Evolutionary conservation across 805 yeast species (phyloP).

Genomic region (Nakazawaea siamensis): DNA sequence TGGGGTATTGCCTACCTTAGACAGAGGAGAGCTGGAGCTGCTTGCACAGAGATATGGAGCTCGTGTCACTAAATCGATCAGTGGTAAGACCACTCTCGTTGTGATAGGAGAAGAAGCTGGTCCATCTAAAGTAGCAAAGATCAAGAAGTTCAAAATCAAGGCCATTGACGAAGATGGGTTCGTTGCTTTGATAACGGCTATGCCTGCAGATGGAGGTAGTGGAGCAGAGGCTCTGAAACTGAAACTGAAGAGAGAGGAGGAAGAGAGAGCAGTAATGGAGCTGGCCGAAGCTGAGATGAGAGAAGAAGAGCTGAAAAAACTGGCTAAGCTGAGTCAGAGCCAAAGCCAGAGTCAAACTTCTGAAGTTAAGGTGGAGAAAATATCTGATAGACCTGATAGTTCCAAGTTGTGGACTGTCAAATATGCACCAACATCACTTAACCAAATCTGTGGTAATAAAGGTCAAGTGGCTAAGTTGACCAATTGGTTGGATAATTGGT

Average conservation of each 20-base stretch:
- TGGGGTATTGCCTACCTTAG: slow-evolving; percentile 74
- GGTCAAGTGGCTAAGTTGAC: slow-evolving; percentile 57
- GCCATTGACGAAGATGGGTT: slow-evolving; percentile 87
- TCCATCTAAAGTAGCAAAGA: slow-evolving; percentile 83
- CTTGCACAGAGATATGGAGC: slow-evolving; percentile 87
- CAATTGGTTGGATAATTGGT: slow-evolving; percentile 78
- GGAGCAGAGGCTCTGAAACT: slow-evolving; percentile 76
- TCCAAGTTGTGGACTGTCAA: slow-evolving; percentile 87
- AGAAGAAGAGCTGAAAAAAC: slow-evolving; percentile 22
- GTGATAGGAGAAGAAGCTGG: slow-evolving; percentile 96
- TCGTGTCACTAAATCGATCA: slow-evolving; percentile 76
- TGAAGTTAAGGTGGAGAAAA: slow-evolving; percentile 14
- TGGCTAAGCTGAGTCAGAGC: not conserved
- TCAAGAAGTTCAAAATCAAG: slow-evolving; percentile 63
- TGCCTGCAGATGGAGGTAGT: slow-evolving; percentile 91
- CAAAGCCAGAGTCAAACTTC: not conserved
- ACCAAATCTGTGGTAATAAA: slow-evolving; percentile 89
- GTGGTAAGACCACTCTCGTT: slow-evolving; percentile 78
- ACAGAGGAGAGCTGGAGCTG: slow-evolving; percentile 67
- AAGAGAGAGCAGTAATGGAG: slow-evolving; percentile 47
- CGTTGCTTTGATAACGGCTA: slow-evolving; percentile 54
- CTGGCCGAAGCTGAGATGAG: slow-evolving; percentile 44
- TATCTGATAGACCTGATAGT: slow-evolving; percentile 33
- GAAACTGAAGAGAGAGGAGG: slow-evolving; percentile 56
- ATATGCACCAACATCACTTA: slow-evolving; percentile 74